Evolutionary conservation across 306 rosid species (phyloP).

Genomic region (Lotus japonicus): DNA sequence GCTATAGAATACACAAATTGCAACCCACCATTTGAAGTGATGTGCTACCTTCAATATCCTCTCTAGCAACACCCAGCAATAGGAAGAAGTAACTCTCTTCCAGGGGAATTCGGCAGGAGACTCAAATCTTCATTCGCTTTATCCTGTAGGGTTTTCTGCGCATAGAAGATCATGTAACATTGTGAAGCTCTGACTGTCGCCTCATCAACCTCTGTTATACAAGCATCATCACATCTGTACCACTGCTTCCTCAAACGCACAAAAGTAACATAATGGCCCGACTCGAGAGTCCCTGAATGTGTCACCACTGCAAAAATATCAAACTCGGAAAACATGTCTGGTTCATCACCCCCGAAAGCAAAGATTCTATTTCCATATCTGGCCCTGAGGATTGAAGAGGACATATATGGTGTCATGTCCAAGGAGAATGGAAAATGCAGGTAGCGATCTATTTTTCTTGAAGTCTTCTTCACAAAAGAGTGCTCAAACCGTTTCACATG

Average conservation of each 20-base stretch:
- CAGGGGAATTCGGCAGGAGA: slow-evolving; percentile 38
- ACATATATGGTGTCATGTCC: slow-evolving; percentile 73
- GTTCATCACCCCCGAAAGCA: slow-evolving; percentile 64
- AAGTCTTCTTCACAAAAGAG: slow-evolving; percentile 47
- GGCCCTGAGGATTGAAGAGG: slow-evolving; percentile 73
- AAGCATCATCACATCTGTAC: slow-evolving; percentile 90
- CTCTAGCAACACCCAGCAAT: slow-evolving; percentile 47
- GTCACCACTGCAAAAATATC: slow-evolving; percentile 82
- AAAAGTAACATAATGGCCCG: slow-evolving; percentile 82
- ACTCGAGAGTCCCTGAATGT: slow-evolving; percentile 78
- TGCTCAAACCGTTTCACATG: slow-evolving; percentile 86
- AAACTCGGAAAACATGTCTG: slow-evolving; percentile 49
- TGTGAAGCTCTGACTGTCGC: slow-evolving; percentile 74
- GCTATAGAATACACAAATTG: background rate
- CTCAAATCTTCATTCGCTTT: slow-evolving; percentile 48
- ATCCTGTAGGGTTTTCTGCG: slow-evolving; percentile 46
- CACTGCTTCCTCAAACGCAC: slow-evolving; percentile 61
- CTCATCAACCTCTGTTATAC: slow-evolving; percentile 84
- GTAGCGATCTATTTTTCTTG: slow-evolving; percentile 68
- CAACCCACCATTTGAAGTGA: too few species aligned
- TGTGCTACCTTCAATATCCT: background rate
- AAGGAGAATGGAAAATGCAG: slow-evolving; percentile 79
- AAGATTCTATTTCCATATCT: slow-evolving; percentile 81
- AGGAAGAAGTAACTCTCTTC: slow-evolving; percentile 41
- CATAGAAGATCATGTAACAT: slow-evolving; percentile 84